These are phyloP conservation scores for Sarcodon sp. DNA, from an alignment of 768 basidiomycete species.

Conservation along the genomic window DNA sequence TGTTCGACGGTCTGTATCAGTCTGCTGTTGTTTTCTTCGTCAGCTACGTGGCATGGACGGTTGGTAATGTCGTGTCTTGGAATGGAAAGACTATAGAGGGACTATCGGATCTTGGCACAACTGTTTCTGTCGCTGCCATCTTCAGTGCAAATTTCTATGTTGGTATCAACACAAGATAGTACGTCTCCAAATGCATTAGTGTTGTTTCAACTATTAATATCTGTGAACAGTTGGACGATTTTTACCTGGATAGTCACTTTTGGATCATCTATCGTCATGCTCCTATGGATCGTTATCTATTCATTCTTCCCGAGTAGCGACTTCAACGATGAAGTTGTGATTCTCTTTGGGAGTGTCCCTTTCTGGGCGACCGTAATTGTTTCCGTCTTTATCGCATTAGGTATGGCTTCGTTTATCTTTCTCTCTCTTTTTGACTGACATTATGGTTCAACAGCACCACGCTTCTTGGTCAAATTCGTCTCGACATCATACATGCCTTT, in stretches of 20 bases:
- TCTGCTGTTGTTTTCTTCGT: constrained; percentile 80
- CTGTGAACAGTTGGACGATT: constrained; percentile 52
- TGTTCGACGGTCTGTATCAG: constrained; percentile 91
- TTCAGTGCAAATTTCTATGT: constrained; percentile 84
- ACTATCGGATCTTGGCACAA: constrained; percentile 84
- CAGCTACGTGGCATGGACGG: constrained; percentile 63
- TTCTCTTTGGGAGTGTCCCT: constrained; percentile 65
- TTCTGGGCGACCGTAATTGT: constrained; percentile 80
- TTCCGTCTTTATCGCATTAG: constrained; percentile 56
- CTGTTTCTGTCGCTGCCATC: constrained; percentile 78
- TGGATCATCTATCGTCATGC: constrained; percentile 71
- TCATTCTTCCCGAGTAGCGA: constrained; percentile 65
- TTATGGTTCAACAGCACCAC: constrained; percentile 46
- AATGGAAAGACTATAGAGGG: constrained; percentile 71
- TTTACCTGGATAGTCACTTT: constrained; percentile 77
- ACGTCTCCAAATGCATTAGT: constrained; percentile 24
- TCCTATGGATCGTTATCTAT: constrained; percentile 82
- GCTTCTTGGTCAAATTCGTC: constrained; percentile 68
- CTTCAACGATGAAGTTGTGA: constrained; percentile 58
- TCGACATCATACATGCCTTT: constrained; percentile 60
- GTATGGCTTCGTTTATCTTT: constrained; percentile 24
- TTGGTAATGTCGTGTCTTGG: constrained; percentile 57
- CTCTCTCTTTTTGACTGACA: neutral
- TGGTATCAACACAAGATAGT: constrained; percentile 85
- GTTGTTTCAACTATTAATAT: constrained; percentile 1